Percentiles rank a stretch among this genome's conserved stretches.
These are phyloP conservation scores for Colletotrichum echinochloae DNA, from an alignment of 2,329 filamentous ascomycete genomes.

Conservation along the genomic window DNA sequence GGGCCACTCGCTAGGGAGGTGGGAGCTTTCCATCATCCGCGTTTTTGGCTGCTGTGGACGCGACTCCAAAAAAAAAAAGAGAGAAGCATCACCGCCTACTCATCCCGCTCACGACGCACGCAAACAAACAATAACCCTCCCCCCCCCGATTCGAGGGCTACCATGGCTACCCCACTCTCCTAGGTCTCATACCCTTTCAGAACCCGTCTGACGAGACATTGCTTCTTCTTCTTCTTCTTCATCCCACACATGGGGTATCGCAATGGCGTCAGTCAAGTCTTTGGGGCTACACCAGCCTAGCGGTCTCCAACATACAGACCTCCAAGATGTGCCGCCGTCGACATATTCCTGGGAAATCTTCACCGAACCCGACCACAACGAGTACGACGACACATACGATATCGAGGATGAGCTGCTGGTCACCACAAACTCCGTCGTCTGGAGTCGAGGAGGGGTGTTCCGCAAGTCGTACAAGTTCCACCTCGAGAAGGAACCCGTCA, in stretches of 20 bases:
- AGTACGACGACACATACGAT: slow-evolving; percentile 52
- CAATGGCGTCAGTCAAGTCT: slow-evolving; percentile 91
- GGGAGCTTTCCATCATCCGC: slow-evolving; percentile 16
- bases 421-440: slow-evolving; percentile 82
- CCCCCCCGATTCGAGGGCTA: slow-evolving; percentile 19
- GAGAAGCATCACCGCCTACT: slow-evolving; percentile 11
- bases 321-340: slow-evolving; percentile 77
- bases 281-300: slow-evolving; percentile 91
- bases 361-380: slow-evolving; percentile 50
- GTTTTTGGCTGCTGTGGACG: slow-evolving; percentile 17
- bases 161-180: slow-evolving; percentile 19
- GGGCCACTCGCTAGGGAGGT: background rate
- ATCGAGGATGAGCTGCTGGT: slow-evolving; percentile 84
- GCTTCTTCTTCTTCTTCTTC: background rate
- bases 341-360: slow-evolving; percentile 82
- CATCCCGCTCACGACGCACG: background rate
- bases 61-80: slow-evolving; percentile 26
- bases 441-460: slow-evolving; percentile 88
- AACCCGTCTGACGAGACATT: slow-evolving; percentile 3
- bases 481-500: slow-evolving; percentile 85
- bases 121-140: background rate
- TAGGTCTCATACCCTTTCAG: background rate
- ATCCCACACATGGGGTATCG: slow-evolving; percentile 30
- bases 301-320: slow-evolving; percentile 84
- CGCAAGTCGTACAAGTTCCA: slow-evolving; percentile 89